Base-by-base conservation (phyloP, 768 basidiomycete genomes). In the Leccinum subtestaceum region DNA sequence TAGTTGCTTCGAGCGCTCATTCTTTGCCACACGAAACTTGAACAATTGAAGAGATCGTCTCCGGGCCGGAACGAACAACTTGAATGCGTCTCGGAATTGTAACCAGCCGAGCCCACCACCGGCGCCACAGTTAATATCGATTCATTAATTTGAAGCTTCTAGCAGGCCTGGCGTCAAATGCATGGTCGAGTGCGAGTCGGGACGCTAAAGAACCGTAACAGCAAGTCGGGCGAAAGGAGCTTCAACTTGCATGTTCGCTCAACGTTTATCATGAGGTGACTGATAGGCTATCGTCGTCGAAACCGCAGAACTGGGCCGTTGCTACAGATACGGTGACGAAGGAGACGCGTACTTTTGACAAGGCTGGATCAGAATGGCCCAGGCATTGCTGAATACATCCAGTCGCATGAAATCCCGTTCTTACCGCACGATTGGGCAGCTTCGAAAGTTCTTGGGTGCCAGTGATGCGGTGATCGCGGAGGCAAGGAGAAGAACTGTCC, bases 381-480 rank as follows among this genome's bases (percentile, higher is more conserved):
- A 10, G 5, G 9, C 21, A 49, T 3, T 23, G 12, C 23, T 48
- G 53, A 19, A 43, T 2, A 7, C 36, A 21, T 55, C 53, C 25
- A 27, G 4, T 55, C 29, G 32, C 40, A 29, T 10, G 47, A 31
- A 36, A 13, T 3, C 19, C 43, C 27, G 34, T 58, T 19, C 55
- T 34, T n/a, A 13, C 32, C 21, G 50, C 34, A 34, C 34, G 23
- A 45, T 2, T 50, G 40, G 43, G 32, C 53, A 23, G 13, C 53
- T 47, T 13, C 29, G 29, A 32, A 60, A 25, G 48, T 50, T 47
- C 43, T 34, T 45, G 23, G 31, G 32, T 56, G 23, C 8, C 54
- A 40, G 38, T 34, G 50, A 27, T 60, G 9, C 59, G 56, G 23
- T 46, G 40, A 25, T 40, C 29, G 13, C 52, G 58, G 48, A 40